These are phyloP conservation scores for Stagonosporopsis rhizophila DNA, from an alignment of 2,329 filamentous ascomycete species.

Conservation along the genomic window DNA sequence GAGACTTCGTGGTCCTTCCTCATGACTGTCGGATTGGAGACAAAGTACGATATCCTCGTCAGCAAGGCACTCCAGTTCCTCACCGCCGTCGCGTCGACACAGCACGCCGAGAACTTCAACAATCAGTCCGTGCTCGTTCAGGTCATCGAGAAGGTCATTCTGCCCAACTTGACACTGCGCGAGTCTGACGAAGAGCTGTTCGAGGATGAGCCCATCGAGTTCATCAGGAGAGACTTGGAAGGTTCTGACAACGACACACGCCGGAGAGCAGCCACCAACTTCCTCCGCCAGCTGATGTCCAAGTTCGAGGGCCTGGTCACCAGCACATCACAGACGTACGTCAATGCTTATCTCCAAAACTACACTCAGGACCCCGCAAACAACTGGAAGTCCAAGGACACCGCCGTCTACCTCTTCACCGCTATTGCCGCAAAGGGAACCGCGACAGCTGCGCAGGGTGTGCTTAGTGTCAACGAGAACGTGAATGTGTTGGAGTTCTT, in stretches of 20 bases:
- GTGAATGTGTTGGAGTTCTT: slow-evolving; percentile 96
- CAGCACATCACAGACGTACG: slow-evolving; percentile 84
- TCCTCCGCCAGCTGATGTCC: slow-evolving; percentile 85
- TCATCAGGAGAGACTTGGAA: slow-evolving; percentile 92
- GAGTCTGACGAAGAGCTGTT: slow-evolving; percentile 96
- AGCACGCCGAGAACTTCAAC: slow-evolving; percentile 87
- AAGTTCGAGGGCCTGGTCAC: slow-evolving; percentile 89
- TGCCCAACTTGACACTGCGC: slow-evolving; percentile 89
- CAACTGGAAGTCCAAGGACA: slow-evolving; percentile 98
- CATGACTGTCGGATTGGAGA: slow-evolving; percentile 83
- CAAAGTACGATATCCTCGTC: slow-evolving; percentile 92
- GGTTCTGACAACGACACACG: slow-evolving; percentile 95
- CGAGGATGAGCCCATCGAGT: slow-evolving; percentile 98
- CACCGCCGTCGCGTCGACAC: slow-evolving; percentile 80
- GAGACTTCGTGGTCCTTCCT: slow-evolving; percentile 89
- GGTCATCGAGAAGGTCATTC: slow-evolving; percentile 93
- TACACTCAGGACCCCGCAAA: slow-evolving; percentile 69
- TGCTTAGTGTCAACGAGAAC: slow-evolving; percentile 81
- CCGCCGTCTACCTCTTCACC: slow-evolving; percentile 94
- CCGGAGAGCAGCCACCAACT: slow-evolving; percentile 91
- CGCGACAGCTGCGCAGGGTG: slow-evolving; percentile 85
- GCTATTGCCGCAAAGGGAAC: slow-evolving; percentile 92
- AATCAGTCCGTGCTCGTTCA: slow-evolving; percentile 78
- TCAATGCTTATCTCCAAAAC: slow-evolving; percentile 79
- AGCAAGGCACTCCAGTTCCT: slow-evolving; percentile 95